These are phyloP conservation scores for Calocybe indica DNA, from an alignment of 768 basidiomycete species.

Conservation along the genomic window DNA sequence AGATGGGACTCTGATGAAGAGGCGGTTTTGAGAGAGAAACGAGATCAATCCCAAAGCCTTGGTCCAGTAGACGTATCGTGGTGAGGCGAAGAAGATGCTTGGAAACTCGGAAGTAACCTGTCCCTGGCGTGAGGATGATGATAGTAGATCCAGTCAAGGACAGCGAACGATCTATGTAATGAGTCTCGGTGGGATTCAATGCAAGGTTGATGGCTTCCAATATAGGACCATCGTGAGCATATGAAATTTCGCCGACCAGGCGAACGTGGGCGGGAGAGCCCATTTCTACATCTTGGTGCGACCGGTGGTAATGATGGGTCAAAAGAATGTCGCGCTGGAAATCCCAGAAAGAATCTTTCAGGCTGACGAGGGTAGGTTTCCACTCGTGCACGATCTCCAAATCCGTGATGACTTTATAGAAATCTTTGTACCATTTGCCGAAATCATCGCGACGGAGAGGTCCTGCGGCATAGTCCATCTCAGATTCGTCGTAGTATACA, in stretches of 20 bases:
- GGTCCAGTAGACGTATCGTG: slow-evolving; percentile 89
- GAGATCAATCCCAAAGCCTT: slow-evolving; percentile 87
- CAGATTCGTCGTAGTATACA: slow-evolving; percentile 79
- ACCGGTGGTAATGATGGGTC: slow-evolving; percentile 82
- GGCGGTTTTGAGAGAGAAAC: slow-evolving; percentile 89
- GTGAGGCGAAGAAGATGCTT: slow-evolving; percentile 88
- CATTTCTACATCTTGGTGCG: slow-evolving; percentile 40
- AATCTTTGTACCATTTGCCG: slow-evolving; percentile 87
- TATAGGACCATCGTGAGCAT: slow-evolving; percentile 92
- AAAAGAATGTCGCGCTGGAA: slow-evolving; percentile 90
- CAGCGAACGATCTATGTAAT: slow-evolving; percentile 93
- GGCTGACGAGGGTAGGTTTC: slow-evolving; percentile 77
- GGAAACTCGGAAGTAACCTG: slow-evolving; percentile 88
- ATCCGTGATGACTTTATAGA: slow-evolving; percentile 93
- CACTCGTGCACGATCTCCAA: slow-evolving; percentile 85
- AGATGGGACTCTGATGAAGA: slow-evolving; percentile 88
- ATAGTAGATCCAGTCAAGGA: slow-evolving; percentile 82
- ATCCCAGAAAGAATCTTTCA: slow-evolving; percentile 87
- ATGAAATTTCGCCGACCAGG: slow-evolving; percentile 72
- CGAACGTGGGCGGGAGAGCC: slow-evolving; percentile 52
- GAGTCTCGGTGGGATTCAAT: slow-evolving; percentile 87
- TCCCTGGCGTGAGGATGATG: slow-evolving; percentile 87
- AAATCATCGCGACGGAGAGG: slow-evolving; percentile 73
- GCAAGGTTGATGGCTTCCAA: slow-evolving; percentile 92
- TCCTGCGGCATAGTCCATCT: slow-evolving; percentile 78